These are phyloP conservation scores for Chiua virens DNA, from an alignment of 768 basidiomycete species.

Conservation along the genomic window DNA sequence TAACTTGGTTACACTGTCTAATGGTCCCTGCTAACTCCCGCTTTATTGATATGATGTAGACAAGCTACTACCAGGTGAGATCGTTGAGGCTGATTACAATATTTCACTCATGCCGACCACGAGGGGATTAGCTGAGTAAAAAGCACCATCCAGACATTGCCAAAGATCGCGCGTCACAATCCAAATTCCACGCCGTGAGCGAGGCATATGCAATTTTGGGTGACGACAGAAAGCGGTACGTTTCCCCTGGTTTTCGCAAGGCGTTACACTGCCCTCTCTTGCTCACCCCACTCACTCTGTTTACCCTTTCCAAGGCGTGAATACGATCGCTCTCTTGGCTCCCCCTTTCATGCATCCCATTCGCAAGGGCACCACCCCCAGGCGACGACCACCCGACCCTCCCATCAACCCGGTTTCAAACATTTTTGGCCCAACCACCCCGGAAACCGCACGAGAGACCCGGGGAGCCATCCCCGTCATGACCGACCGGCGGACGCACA, in stretches of 20 bases:
- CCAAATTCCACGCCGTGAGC: constrained; percentile 45
- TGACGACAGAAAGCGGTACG: constrained; percentile 46
- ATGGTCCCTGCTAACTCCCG: background rate
- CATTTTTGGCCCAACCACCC: constrained; percentile 29
- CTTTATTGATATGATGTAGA: constrained; percentile 5
- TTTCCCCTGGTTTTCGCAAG: too few species aligned
- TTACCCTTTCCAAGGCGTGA: constrained; percentile 23
- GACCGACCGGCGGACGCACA: constrained; percentile 2
- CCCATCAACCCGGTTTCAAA: constrained; percentile 25
- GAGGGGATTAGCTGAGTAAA: constrained; percentile 43
- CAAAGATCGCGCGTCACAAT: constrained; percentile 36
- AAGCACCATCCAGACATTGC: constrained; percentile 46
- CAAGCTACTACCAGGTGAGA: constrained; percentile 33
- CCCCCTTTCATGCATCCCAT: constrained; percentile 9
- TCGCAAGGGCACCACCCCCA: constrained; percentile 26
- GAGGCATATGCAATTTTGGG: constrained; percentile 48
- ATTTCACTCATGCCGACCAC: background rate
- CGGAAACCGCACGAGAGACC: constrained; percentile 18
- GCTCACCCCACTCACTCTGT: background rate
- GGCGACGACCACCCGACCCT: constrained; percentile 28
- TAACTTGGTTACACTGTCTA: background rate
- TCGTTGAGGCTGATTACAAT: background rate
- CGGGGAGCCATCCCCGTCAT: constrained; percentile 1
- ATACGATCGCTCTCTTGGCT: constrained; percentile 27
- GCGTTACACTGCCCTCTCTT: background rate